Conservation (phyloP, 768 basidiomycete genomes). For the Boletus sensibilis region DNA sequence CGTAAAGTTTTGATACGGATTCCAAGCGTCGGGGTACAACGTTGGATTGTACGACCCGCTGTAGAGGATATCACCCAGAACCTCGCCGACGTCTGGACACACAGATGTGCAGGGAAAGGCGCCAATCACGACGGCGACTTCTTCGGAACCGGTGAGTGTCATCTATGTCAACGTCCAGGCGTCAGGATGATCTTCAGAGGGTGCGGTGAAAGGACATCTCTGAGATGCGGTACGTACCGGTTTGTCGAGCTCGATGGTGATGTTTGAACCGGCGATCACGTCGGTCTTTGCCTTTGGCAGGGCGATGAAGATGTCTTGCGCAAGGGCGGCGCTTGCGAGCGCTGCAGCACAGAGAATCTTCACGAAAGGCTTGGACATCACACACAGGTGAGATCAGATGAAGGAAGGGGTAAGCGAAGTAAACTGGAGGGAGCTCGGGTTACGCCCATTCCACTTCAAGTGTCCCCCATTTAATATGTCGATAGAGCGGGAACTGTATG, state of each 20-base stretch:
- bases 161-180: not conserved
- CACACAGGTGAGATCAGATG: not conserved
- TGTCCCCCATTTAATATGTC: not conserved
- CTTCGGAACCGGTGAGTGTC: not conserved
- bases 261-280: constrained; percentile 35
- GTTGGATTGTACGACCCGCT: not conserved
- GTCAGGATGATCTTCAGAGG: not conserved
- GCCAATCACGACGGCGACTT: constrained; percentile 11
- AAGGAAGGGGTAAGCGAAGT: not conserved
- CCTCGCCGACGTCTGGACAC: not conserved
- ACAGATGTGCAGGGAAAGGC: not conserved
- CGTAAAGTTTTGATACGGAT: constrained; percentile 5
- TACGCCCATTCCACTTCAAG: not conserved
- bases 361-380: constrained; percentile 7
- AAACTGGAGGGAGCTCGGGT: not conserved
- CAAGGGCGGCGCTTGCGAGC: constrained; percentile 27
- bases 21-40: not conserved
- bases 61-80: constrained; percentile 7
- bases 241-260: constrained; percentile 42
- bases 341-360: constrained; percentile 1
- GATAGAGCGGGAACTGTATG: not conserved
- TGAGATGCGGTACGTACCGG: constrained; percentile 33
- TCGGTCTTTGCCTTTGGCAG: constrained; percentile 33
- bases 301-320: constrained; percentile 40
- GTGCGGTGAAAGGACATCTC: not conserved